These are phyloP conservation scores for Saccharomycopsis lassenensis DNA, from an alignment of 805 yeast genomes.

Conservation along the genomic window DNA sequence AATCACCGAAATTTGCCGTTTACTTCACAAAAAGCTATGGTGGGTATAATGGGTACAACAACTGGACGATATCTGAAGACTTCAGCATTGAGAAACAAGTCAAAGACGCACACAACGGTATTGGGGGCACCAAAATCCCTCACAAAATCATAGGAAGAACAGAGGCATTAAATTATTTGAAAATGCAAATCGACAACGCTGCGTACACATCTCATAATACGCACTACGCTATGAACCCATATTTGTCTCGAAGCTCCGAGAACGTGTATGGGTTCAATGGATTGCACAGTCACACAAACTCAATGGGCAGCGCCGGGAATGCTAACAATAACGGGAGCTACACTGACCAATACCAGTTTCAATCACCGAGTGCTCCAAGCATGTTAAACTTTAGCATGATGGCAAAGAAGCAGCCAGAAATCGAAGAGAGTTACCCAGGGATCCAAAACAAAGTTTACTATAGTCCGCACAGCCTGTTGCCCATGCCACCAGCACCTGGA, in stretches of 20 bases:
- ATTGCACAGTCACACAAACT: neutral
- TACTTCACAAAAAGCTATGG: slow-evolving; percentile 46
- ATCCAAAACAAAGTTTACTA: too few species aligned
- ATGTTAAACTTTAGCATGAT: too few species aligned
- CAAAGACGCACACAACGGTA: slow-evolving; percentile 51
- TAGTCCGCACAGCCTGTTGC: too few species aligned
- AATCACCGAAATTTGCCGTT: slow-evolving; percentile 71
- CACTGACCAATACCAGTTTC: neutral
- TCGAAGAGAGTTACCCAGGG: too few species aligned
- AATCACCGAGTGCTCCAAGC: too few species aligned
- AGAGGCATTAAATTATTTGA: slow-evolving; percentile 8
- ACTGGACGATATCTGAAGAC: slow-evolving; percentile 77
- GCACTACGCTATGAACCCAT: slow-evolving; percentile 1
- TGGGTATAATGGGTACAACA: slow-evolving; percentile 38
- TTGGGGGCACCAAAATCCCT: slow-evolving; percentile 14
- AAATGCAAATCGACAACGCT: slow-evolving; percentile 4
- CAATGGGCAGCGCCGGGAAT: neutral
- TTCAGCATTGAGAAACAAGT: slow-evolving; percentile 80
- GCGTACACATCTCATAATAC: slow-evolving; percentile 2
- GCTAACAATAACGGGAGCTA: neutral
- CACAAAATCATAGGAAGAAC: slow-evolving; percentile 16
- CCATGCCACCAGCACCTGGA: too few species aligned
- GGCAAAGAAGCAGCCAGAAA: too few species aligned
- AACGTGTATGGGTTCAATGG: neutral
- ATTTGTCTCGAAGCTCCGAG: neutral